Base-by-base conservation (phyloP, 345 rosid species). In the Citropsis articulata region DNA sequence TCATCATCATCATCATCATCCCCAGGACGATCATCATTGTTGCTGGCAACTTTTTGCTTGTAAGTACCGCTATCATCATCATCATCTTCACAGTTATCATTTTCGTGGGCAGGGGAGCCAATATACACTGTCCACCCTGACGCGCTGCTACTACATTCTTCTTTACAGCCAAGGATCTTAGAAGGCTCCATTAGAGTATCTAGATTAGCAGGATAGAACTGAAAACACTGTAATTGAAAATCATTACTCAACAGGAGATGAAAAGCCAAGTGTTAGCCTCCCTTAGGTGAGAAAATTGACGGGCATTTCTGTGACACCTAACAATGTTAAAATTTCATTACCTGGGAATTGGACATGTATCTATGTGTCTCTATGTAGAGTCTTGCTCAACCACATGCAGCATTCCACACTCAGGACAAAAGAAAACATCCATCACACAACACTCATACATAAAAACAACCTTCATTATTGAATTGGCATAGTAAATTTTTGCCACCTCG, bases 111-210 rank as follows among this genome's bases (percentile, higher is more conserved):
- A 61, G 82, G 83, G 24, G 90, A 88, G 73, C 86, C 89, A 84
- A 91, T 84, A 75, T 89, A 89, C 84, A 78, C 83, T 78, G 94
- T 89, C 92, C 94, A 91, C 19, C 92, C 91, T 73, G 94, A 88
- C 73, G 87, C 92, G 69, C 85, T 84, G 76, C 88, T 85, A 68
- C 83, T 82, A 79, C 81, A 66, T 76, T 84, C 87, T 83, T 86
- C 89, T 72, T 64, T 80, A 45, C 67, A 76, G 61, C 86, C 86
- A 75, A 80, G 79, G 72, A 65, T 78, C 30, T 74, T 66, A 35
- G 92, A 88, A 72, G 87, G 79, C 77, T 86, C 90, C 94, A 90
- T 90, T 75, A 53, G 79, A 77, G 27, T 79, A 79, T 30, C 69
- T 53, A 72, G 75, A 73, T 50, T 30, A 63, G 61, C 63, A 66